Percentiles rank a stretch among this genome's conserved stretches.
phyloP scores from a whole-genome alignment of 2,329 filamentous ascomycete genomes.

The Talaromyces islandicus region DNA sequence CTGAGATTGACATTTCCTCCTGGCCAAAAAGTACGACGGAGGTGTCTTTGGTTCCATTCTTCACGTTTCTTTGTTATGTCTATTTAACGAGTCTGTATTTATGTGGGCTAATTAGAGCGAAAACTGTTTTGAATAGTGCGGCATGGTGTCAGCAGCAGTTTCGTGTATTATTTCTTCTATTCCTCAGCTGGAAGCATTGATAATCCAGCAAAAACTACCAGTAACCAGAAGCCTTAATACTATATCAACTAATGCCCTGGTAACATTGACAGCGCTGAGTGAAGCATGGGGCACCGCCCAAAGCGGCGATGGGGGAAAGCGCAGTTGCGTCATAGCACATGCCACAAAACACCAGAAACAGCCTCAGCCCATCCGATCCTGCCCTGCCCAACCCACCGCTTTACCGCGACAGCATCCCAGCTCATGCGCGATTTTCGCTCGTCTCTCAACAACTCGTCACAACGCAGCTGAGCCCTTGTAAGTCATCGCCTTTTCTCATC shows the following conservation, averaged over 20 bases:
- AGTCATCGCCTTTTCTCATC: not conserved
- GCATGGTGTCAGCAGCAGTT: not conserved
- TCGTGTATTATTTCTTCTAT: too few species aligned
- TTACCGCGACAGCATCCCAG: not conserved
- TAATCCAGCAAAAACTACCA: not conserved
- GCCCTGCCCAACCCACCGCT: not conserved
- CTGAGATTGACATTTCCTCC: not conserved
- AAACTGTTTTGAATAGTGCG: not conserved
- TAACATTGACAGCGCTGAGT: not conserved
- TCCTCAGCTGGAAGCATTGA: not conserved
- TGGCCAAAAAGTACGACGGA: not conserved
- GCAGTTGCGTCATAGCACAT: not conserved
- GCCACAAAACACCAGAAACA: not conserved
- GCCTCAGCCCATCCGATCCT: not conserved
- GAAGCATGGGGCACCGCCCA: not conserved
- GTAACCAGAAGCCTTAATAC: too few species aligned
- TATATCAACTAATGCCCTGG: not conserved
- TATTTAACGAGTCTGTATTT: not conserved
- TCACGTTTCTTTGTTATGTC: not conserved
- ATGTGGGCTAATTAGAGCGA: not conserved
- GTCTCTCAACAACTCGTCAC: not conserved
- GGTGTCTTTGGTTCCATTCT: not conserved
- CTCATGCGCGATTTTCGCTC: not conserved
- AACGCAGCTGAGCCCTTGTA: not conserved
- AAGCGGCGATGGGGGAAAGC: not conserved